phyloP scores from a whole-genome alignment of 2,329 filamentous ascomycete genomes.

The Penicillium sp. region DNA sequence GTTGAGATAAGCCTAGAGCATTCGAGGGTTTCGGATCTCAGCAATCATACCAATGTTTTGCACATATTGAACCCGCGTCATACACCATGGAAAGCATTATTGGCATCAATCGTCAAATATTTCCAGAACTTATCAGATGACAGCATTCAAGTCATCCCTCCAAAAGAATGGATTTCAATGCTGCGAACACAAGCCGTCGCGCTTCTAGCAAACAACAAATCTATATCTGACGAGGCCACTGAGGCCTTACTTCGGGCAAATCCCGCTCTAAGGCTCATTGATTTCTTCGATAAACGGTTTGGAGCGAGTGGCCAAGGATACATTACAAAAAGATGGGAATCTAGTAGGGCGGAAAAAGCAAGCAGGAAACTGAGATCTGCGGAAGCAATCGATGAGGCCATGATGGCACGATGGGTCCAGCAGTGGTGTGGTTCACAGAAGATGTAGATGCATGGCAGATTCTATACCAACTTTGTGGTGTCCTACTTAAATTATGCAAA shows the following conservation, averaged over 20 bases:
- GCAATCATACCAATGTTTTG: not conserved
- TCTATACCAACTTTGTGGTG: no score
- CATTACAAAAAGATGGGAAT: not conserved
- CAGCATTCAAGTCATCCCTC: not conserved
- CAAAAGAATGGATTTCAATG: not conserved
- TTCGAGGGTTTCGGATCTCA: not conserved
- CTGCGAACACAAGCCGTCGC: not conserved
- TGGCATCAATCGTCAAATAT: not conserved
- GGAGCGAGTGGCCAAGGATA: not conserved
- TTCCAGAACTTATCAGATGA: not conserved
- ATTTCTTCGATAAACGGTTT: conserved; percentile 1
- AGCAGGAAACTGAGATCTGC: not conserved
- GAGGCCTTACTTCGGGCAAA: not conserved
- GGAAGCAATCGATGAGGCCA: not conserved
- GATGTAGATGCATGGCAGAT: no score
- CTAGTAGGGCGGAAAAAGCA: not conserved
- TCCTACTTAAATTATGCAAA: no score
- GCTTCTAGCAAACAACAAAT: not conserved
- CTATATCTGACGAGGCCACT: not conserved
- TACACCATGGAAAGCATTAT: not conserved
- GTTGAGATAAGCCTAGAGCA: conserved; percentile 20
- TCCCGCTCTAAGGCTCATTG: conserved; percentile 1
- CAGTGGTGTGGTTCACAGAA: not conserved
- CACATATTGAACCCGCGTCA: not conserved
- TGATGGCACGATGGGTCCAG: not conserved